These are phyloP conservation scores for Macrocybe gigantea DNA, from an alignment of 768 basidiomycete genomes.

Conservation along the genomic window DNA sequence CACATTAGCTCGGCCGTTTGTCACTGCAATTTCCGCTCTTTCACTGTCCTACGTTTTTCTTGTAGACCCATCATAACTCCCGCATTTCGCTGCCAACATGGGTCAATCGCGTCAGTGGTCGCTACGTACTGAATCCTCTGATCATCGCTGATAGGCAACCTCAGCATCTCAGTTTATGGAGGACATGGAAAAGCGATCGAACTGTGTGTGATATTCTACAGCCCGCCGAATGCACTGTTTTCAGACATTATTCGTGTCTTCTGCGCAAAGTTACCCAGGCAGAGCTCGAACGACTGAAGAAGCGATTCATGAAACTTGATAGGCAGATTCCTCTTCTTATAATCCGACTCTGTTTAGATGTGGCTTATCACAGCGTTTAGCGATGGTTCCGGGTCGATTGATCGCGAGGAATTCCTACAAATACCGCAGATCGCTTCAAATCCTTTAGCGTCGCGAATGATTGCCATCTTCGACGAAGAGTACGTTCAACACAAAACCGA, in stretches of 20 bases:
- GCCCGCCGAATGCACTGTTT: too few species aligned
- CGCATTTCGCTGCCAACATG: slow-evolving; percentile 27
- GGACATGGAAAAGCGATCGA: slow-evolving; percentile 96
- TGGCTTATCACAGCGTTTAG: slow-evolving; percentile 29
- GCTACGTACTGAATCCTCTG: background rate
- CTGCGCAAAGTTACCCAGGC: slow-evolving; percentile 74
- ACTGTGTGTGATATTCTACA: slow-evolving; percentile 60
- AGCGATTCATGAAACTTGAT: slow-evolving; percentile 99
- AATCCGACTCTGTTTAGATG: background rate
- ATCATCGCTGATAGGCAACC: background rate
- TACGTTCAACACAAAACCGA: slow-evolving; percentile 36
- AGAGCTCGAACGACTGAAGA: slow-evolving; percentile 94
- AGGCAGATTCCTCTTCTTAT: slow-evolving; percentile 41
- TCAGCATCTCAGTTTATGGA: slow-evolving; percentile 92
- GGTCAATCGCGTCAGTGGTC: slow-evolving; percentile 74
- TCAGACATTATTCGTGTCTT: background rate
- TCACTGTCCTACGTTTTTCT: background rate
- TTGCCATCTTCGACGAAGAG: slow-evolving; percentile 99
- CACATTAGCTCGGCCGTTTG: too few species aligned
- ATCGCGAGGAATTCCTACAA: slow-evolving; percentile 97
- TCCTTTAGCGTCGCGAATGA: slow-evolving; percentile 94
- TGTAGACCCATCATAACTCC: slow-evolving; percentile 3
- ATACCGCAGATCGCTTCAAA: slow-evolving; percentile 99
- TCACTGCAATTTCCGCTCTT: background rate
- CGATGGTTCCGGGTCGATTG: slow-evolving; percentile 96